Percentiles rank a stretch among this genome's conserved stretches.
phyloP scores from a whole-genome alignment of 2,329 filamentous ascomycete species.

The Neofusicoccum laricinum region DNA sequence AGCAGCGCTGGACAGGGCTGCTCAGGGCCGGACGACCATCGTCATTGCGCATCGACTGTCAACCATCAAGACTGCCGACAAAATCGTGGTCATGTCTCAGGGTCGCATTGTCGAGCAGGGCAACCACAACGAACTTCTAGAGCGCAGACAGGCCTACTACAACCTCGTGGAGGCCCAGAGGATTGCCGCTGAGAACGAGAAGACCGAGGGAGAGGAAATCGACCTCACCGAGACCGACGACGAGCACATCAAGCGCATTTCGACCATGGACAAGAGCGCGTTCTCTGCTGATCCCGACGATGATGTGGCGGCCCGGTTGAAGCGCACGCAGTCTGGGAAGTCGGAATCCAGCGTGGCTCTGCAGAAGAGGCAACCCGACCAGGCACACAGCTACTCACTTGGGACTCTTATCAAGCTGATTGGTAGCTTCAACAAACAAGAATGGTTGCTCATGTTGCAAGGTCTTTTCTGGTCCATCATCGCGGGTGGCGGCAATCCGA shows the following conservation, averaged over 20 bases:
- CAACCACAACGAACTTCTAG: constrained; percentile 73
- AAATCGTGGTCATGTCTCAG: constrained; percentile 83
- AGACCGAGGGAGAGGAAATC: constrained; percentile 51
- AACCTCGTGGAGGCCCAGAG: constrained; percentile 82
- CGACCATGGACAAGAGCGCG: constrained; percentile 26
- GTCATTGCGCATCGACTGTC: constrained; percentile 89
- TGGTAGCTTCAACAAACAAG: constrained; percentile 71
- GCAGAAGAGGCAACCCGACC: constrained; percentile 47
- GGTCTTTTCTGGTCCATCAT: constrained; percentile 73
- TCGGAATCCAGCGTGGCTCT: constrained; percentile 69
- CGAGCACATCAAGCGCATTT: constrained; percentile 28
- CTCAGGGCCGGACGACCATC: constrained; percentile 82
- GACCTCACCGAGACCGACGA: constrained; percentile 27
- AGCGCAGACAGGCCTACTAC: constrained; percentile 68
- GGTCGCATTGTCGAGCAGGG: constrained; percentile 84
- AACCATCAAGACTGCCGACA: constrained; percentile 86
- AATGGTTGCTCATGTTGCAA: constrained; percentile 68
- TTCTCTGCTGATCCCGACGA: constrained; percentile 59
- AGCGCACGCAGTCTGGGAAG: constrained; percentile 50
- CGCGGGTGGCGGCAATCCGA: constrained; percentile 77
- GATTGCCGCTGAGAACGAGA: constrained; percentile 62
- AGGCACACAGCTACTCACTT: constrained; percentile 61
- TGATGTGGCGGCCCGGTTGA: constrained; percentile 54
- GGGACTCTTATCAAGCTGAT: constrained; percentile 78
- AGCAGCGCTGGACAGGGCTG: constrained; percentile 77